A percentile compares a stretch with the other conserved stretches of the same genome.
These are phyloP conservation scores for Capsella bursapastoris DNA, from an alignment of 345 rosid genomes.

Conservation along the genomic window DNA sequence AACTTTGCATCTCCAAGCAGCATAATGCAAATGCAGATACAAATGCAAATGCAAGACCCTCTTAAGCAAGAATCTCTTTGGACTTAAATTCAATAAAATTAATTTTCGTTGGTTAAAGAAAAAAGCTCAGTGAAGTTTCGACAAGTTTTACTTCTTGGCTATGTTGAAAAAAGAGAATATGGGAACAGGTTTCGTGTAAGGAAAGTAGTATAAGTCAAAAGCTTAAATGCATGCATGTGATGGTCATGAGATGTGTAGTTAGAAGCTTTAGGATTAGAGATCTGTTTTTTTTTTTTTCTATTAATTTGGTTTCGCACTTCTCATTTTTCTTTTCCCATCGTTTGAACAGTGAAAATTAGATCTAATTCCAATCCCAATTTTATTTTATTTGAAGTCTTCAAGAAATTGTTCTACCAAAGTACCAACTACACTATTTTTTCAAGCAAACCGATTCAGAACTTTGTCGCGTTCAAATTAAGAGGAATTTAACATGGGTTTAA, in stretches of 20 bases:
- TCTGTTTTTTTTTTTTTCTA: slow-evolving; percentile 27
- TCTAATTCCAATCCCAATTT: slow-evolving; percentile 16
- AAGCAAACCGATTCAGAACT: slow-evolving; percentile 22
- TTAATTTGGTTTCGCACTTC: slow-evolving; percentile 31
- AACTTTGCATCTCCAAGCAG: slow-evolving; percentile 64
- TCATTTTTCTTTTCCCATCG: slow-evolving; percentile 10
- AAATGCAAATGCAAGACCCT: slow-evolving; percentile 62
- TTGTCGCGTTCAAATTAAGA: slow-evolving; percentile 27
- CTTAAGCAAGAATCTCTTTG: slow-evolving; percentile 76
- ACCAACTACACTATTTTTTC: not conserved
- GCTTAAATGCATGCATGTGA: slow-evolving; percentile 49
- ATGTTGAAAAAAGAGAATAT: slow-evolving; percentile 26
- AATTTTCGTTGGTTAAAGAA: slow-evolving; percentile 25
- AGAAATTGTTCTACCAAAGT: slow-evolving; percentile 9
- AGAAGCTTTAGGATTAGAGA: slow-evolving; percentile 32
- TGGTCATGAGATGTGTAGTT: slow-evolving; percentile 38
- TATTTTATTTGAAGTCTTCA: slow-evolving; percentile 12
- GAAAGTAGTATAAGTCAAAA: slow-evolving; percentile 46
- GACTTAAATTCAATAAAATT: slow-evolving; percentile 48
- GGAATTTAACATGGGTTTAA: not conserved
- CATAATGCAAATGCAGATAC: slow-evolving; percentile 51
- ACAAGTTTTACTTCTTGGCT: slow-evolving; percentile 41
- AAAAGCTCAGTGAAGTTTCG: slow-evolving; percentile 21
- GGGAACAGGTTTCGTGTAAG: slow-evolving; percentile 46
- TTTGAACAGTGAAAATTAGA: slow-evolving; percentile 45